Evolutionary conservation across 2,329 filamentous ascomycete genomes (phyloP).

Genomic region (Erysiphe pulchra): DNA sequence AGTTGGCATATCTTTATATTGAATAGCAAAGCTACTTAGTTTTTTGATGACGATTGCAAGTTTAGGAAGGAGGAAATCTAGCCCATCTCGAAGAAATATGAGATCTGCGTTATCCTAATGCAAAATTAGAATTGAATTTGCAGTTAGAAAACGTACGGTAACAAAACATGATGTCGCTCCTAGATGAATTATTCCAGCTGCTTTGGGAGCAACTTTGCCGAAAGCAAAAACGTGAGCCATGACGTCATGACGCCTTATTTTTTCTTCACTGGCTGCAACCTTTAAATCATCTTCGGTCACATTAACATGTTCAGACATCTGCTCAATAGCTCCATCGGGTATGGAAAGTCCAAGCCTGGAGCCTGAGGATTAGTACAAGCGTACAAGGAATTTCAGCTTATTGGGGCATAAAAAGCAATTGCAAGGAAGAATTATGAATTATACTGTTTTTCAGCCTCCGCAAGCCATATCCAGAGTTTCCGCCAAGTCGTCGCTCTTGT

Average conservation of each 20-base stretch:
- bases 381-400: no score
- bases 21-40: slow-evolving; percentile 41
- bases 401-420: no score
- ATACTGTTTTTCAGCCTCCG: slow-evolving; percentile 51
- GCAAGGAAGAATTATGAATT: no score
- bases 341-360: slow-evolving; percentile 43
- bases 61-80: slow-evolving; percentile 55
- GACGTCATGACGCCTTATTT: slow-evolving; percentile 14
- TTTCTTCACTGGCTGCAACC: slow-evolving; percentile 52
- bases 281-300: slow-evolving; percentile 59
- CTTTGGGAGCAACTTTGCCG: slow-evolving; percentile 43
- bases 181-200: slow-evolving; percentile 63
- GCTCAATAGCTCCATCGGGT: slow-evolving; percentile 43
- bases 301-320: slow-evolving; percentile 50
- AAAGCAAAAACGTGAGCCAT: slow-evolving; percentile 39
- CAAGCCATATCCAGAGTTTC: slow-evolving; percentile 58
- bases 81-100: slow-evolving; percentile 43
- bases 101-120: slow-evolving; percentile 42
- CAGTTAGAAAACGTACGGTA: neutral
- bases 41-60: slow-evolving; percentile 57
- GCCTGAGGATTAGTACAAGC: neutral
- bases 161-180: slow-evolving; percentile 17
- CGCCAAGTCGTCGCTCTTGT: slow-evolving; percentile 22
- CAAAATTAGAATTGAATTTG: neutral
- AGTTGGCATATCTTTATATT: slow-evolving; percentile 48